Evolutionary conservation across 164 flowering plant genomes (phyloP).

Genomic region (Liriodendron chinense): DNA sequence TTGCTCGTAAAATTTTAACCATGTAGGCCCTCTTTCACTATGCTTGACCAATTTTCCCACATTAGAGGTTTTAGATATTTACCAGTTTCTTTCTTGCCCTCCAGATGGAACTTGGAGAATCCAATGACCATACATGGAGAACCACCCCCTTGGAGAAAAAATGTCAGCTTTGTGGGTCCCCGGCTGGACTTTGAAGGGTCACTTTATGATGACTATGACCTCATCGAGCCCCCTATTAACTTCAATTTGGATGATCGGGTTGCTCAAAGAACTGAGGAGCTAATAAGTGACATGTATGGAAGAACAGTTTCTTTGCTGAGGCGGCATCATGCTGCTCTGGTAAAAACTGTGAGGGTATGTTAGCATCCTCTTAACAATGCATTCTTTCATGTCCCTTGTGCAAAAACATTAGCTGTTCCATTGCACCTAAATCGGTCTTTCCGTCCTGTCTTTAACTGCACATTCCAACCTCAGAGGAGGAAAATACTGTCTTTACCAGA

Average conservation of each 20-base stretch:
- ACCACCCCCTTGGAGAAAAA: slow-evolving; percentile 87
- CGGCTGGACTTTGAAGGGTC: slow-evolving; percentile 92
- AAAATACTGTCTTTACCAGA: no score
- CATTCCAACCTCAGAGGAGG: no score
- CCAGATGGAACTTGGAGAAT: slow-evolving; percentile 92
- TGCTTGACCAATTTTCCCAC: background rate
- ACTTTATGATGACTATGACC: slow-evolving; percentile 67
- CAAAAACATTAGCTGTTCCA: no score
- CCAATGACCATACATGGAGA: slow-evolving; percentile 92
- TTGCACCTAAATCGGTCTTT: no score
- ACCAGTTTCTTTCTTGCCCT: slow-evolving; percentile 3
- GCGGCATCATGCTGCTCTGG: slow-evolving; percentile 74
- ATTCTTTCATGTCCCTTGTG: no score
- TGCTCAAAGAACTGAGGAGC: slow-evolving; percentile 67
- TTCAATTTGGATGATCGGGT: slow-evolving; percentile 76
- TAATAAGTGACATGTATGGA: slow-evolving; percentile 50
- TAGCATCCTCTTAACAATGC: background rate
- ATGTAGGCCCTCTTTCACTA: slow-evolving; percentile 40
- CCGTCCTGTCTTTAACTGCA: no score
- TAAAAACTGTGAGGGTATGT: slow-evolving; percentile 78
- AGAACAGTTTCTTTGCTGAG: slow-evolving; percentile 58
- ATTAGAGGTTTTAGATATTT: background rate
- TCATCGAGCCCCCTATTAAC: slow-evolving; percentile 77
- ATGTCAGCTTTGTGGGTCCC: slow-evolving; percentile 70
- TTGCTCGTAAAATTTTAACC: slow-evolving; percentile 95